phyloP scores from a whole-genome alignment of 352 stramenopile genomes.

The Pythium biforme region DNA sequence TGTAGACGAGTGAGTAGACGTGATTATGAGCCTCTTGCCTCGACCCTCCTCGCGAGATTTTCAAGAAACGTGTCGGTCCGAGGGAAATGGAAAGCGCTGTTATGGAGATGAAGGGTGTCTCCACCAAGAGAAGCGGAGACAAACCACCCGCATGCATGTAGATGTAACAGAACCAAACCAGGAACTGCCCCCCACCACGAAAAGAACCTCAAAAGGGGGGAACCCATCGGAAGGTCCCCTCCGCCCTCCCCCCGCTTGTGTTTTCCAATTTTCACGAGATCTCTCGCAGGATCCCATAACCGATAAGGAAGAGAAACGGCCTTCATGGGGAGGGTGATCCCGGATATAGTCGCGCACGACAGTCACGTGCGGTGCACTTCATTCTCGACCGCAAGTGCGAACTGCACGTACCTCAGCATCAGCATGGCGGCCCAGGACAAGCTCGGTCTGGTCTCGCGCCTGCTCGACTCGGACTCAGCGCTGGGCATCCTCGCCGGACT shows the following conservation, averaged over 20 bases:
- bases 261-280: neutral
- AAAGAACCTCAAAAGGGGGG: neutral
- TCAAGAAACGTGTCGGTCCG: neutral
- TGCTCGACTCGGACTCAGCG: constrained; percentile 44
- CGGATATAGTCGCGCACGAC: neutral
- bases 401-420: neutral
- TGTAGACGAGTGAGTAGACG: constrained; percentile 5
- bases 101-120: neutral
- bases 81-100: neutral
- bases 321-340: neutral
- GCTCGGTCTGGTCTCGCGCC: constrained; percentile 27
- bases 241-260: neutral
- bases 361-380: neutral
- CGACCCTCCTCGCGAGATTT: neutral
- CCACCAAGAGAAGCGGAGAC: neutral
- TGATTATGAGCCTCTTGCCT: neutral
- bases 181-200: neutral
- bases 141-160: neutral
- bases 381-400: neutral
- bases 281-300: neutral
- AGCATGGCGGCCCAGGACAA: neutral
- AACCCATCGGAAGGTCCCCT: constrained; percentile 9
- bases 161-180: neutral
- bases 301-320: neutral
- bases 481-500: constrained; percentile 58